Percentiles rank a stretch among this genome's conserved stretches.
Conservation (phyloP, 176 grass and related monocot genomes). For the Sorghum bicolor region Sorghum_bicolor_NCBIv3 NC_012878.2:44049501-44050000, state of each 20-base stretch:
- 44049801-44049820: neutral
- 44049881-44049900: neutral
- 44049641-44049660: neutral
- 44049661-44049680: neutral
- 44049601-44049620: neutral
- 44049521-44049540: neutral
- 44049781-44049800: neutral
- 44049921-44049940: neutral
- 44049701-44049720: neutral
- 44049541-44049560: neutral
- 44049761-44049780: neutral
- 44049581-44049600: neutral
- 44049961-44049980: conserved; percentile 80
- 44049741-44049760: neutral
- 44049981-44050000: conserved; percentile 87
- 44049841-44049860: neutral
- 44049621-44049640: neutral
- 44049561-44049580: neutral
- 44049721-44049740: neutral
- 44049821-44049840: neutral
- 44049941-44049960: neutral
- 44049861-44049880: neutral
- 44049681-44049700: neutral
- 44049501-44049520: neutral
- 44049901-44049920: neutral